Conservation (phyloP, 1,284 basidiomycete genomes). For the Trichosporon sp. region DNA sequence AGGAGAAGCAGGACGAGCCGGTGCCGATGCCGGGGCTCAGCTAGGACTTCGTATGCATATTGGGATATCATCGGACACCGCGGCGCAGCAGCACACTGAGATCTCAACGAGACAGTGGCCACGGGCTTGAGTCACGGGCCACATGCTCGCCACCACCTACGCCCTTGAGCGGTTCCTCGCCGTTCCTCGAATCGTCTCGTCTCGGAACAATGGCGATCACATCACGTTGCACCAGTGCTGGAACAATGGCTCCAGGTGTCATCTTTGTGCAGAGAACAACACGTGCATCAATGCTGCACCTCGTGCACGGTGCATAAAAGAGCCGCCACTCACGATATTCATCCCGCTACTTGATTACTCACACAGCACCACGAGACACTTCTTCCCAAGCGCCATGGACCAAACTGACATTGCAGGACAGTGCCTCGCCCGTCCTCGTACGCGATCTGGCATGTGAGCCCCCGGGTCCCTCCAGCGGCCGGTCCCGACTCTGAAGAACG, state of each 20-base stretch:
- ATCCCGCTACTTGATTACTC: background rate
- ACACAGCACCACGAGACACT: background rate
- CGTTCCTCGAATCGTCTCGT: background rate
- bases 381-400: background rate
- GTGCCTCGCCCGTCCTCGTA: background rate
- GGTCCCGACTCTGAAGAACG: background rate
- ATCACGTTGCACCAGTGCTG: background rate
- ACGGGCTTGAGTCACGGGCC: background rate
- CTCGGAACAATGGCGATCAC: background rate
- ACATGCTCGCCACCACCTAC: background rate
- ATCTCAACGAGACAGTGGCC: background rate
- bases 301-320: background rate
- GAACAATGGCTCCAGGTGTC: background rate
- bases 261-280: background rate
- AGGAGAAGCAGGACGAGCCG: background rate
- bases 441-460: background rate
- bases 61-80: background rate
- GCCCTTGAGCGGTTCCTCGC: too few relatives aligned
- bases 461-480: too few relatives aligned
- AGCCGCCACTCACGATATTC: background rate
- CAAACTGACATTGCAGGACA: background rate
- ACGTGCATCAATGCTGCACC: background rate
- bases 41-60: background rate
- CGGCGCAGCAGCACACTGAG: background rate
- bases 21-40: constrained; percentile 1